phyloP scores from a whole-genome alignment of 768 basidiomycete genomes.

The Candolleomyces eurysporus region DNA sequence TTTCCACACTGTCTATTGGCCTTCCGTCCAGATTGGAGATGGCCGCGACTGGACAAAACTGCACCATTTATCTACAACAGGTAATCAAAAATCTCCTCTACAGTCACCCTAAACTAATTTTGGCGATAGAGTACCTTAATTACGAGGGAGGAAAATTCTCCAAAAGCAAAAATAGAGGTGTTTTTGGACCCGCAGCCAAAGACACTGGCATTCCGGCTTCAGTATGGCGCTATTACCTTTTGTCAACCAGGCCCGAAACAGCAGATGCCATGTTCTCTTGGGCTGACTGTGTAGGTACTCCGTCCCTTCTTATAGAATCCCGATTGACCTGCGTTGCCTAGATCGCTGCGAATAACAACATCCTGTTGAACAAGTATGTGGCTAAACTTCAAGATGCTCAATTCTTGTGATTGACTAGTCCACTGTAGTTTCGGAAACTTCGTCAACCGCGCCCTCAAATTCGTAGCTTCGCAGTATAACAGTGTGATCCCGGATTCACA shows the following conservation, averaged over 20 bases:
- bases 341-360: constrained; percentile 91
- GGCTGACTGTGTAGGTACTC: constrained; percentile 77
- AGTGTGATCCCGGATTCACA: constrained; percentile 77
- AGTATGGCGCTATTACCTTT: constrained; percentile 96
- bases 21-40: constrained; percentile 85
- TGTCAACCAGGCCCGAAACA: constrained; percentile 90
- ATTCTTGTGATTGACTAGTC: background rate
- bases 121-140: constrained; percentile 83
- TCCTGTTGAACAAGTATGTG: constrained; percentile 87
- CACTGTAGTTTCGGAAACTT: constrained; percentile 87
- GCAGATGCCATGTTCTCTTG: constrained; percentile 96
- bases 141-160: constrained; percentile 99
- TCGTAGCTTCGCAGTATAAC: constrained; percentile 82
- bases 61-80: constrained; percentile 93
- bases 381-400: background rate
- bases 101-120: constrained; percentile 1
- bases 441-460: constrained; percentile 92
- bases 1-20: constrained; percentile 97
- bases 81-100: constrained; percentile 38
- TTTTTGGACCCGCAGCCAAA: constrained; percentile 92
- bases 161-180: constrained; percentile 94
- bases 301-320: background rate
- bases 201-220: constrained; percentile 92
- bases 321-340: constrained; percentile 26
- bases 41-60: constrained; percentile 91